Evolutionary conservation across 345 rosid genomes (phyloP), one percentile per base, ranked within the genome.

Genomic region (Combretum micranthum): DNA sequence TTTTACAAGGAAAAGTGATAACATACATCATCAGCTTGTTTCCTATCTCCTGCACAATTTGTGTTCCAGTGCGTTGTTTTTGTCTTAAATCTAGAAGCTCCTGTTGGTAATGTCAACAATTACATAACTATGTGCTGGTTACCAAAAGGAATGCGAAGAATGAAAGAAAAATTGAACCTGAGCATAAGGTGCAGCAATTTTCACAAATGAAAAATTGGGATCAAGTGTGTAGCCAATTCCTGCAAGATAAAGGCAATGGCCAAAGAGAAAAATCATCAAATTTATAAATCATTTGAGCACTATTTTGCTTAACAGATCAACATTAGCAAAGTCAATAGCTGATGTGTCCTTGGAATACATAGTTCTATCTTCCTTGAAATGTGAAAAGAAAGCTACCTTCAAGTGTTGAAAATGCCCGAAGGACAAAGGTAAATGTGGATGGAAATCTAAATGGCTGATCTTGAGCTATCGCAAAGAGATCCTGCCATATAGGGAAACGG

Each of bases 381-480:
- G 39, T 32, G 39, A 32, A 32, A 32, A 32, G 39, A 2, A 44
- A n/a, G 57, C 39, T 52, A 86, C 98, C 98, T 73, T 92, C 98
- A 2, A 92, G 96, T 5, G 95, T 92, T 59, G 98, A 83, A 69
- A 92, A 92, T 59, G 98, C 95, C 73, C 93, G 76, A 20, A 92
- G 43, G 66, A 92, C 89, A 72, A 88, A 93, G 61, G 97, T 79
- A 59, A 92, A 84, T 13, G 96, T 84, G 59, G 95, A 81, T 43
- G 98, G 98, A 63, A 92, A 83, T 54, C 95, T 84, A 66, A 92
- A 88, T 51, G 95, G 98, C 65, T 92, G 98, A 67, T 92, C 96
- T 62, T 74, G 95, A 53, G 97, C 87, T 65, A 92, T 82, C 64
- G 98, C 84, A 82, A 92, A 88, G 71, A 92, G 77, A 64, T 92